These are phyloP conservation scores for Xylaria arbuscula DNA, from an alignment of 2,329 filamentous ascomycete genomes.

Conservation along the genomic window DNA sequence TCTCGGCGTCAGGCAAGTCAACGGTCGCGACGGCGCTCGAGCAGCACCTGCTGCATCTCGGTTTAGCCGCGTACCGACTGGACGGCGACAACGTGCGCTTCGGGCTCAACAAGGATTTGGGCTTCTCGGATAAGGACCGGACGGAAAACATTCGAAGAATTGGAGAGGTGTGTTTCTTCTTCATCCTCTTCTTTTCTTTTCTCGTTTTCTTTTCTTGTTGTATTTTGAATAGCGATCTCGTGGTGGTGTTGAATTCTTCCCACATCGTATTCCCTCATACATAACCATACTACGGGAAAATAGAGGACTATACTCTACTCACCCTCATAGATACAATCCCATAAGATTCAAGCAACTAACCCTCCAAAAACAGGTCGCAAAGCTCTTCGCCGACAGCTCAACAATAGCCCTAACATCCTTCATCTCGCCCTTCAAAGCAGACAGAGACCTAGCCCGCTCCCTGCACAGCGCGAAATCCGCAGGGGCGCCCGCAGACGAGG, in stretches of 20 bases:
- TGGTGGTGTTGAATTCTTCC: no score
- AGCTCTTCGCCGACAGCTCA: slow-evolving; percentile 92
- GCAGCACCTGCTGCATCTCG: slow-evolving; percentile 91
- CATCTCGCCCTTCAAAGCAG: slow-evolving; percentile 92
- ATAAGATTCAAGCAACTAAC: no score
- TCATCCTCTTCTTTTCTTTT: neutral
- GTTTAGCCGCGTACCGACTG: slow-evolving; percentile 86
- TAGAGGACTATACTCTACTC: no score
- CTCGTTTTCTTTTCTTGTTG: neutral
- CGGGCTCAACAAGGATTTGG: slow-evolving; percentile 96
- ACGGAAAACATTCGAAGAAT: slow-evolving; percentile 99
- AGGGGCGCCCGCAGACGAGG: slow-evolving; percentile 68
- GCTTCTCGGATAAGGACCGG: slow-evolving; percentile 91
- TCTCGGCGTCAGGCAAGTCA: slow-evolving; percentile 96
- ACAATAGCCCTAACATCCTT: slow-evolving; percentile 93
- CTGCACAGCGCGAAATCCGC: slow-evolving; percentile 73
- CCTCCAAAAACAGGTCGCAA: slow-evolving; percentile 73
- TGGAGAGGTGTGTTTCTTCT: slow-evolving; percentile 71
- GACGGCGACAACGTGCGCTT: slow-evolving; percentile 99
- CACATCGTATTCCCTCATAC: no score
- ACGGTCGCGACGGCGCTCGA: slow-evolving; percentile 97
- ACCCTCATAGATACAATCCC: no score
- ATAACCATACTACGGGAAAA: no score
- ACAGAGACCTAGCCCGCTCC: slow-evolving; percentile 83
- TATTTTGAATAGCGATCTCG: no score